Evolutionary conservation across 352 stramenopile genomes (phyloP), one percentile per base, ranked within the genome.

Genomic region (Phytophthora boehmeriae): DNA sequence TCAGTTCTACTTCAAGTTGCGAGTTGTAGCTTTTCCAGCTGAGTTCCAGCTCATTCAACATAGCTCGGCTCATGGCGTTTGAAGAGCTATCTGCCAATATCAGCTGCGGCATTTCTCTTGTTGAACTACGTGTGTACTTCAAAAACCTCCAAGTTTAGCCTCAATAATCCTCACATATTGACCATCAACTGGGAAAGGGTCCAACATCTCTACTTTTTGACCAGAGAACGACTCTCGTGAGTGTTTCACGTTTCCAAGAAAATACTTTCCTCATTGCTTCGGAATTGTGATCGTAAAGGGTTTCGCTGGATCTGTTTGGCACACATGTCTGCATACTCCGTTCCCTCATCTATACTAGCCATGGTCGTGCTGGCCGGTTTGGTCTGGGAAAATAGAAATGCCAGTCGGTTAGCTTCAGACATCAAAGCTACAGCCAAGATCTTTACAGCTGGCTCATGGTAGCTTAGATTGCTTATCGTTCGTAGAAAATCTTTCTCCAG

Each of bases 21-120:
- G 27, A 43, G 30, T 85, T 71, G 34, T 80, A 74, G 8, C 54
- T 60, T 1, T 61, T 16, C 76, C 78, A 90, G 43, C 73, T 90
- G 2, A 63, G 20, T 54, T 68, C 46, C 4, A 90, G 30, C 27
- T 84, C 76, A 1, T 49, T 41, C 19, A 78, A 46, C 76, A 90
- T 84, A 1, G 23, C 50, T 13, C 41, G 57, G 1, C 76, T 61
- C 59, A 83, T 75, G 0, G 44, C 50, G 45, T 81, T 74, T 4
- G 14, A 56, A 23, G 49, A 56, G 4, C 44, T 39, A 3, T 19
- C 52, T 1, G 54, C 49, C 19, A 88, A 43, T 4, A 74, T 74
- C 2, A 86, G 47, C 0, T 22, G 16, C 1, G 59, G 54, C 2
- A 36, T 44, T 17, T 63, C 34, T 27, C 42, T 51, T 17, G 2